Base-by-base conservation (phyloP, 208 protist species). In the Acanthamoeba royreba region DNA sequence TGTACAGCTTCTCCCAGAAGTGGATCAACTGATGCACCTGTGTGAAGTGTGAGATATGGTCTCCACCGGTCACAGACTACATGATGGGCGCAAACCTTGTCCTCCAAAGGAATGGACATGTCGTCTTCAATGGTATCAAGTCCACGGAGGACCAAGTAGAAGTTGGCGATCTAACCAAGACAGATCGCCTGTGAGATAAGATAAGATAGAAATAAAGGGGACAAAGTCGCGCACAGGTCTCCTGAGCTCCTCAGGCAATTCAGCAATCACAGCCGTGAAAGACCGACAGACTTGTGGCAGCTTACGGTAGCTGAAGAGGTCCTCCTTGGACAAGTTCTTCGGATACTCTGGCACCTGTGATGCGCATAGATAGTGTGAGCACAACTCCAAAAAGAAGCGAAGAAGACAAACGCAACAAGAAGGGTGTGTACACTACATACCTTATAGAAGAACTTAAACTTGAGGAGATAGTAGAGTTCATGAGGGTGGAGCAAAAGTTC, bases 151-250 rank as follows among this genome's bases (percentile, higher is more conserved):
- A 86, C 74, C 46, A 86, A 19, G 74, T 53, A 86, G 40, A 86
- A 86, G 28, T 86, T 86, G 74, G 43, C 40, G 38, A 86, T 86
- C 74, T 86, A 40, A n/a, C n/a, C n/a, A n/a, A n/a, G 52, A 58
- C 25, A 3, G 25, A 3, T 58, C 1, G 0, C 15, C 1, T 13
- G 52, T 13, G 55, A 7, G 19, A 66, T 35, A 66, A 7, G 53
- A 5, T 28, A 3, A 19, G 55, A 8, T 28, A 66, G 55, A 28
- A 72, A 8, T n/a, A 1, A 72, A 72, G 55, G 55, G 40, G 58
- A 13, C 1, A 33, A 40, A 2, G 25, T 1, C 8, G 63, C 7
- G n/a, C 40, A 69, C 58, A 1, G 61, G 61, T 72, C 61, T 72
- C 7, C 61, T 72, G 25, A 72, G 61, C 13, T 72, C 61, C 28